A percentile compares a stretch with the other conserved stretches of the same genome.
phyloP scores from a whole-genome alignment of 768 basidiomycete genomes.

The Xerocomellus intermedius region DNA sequence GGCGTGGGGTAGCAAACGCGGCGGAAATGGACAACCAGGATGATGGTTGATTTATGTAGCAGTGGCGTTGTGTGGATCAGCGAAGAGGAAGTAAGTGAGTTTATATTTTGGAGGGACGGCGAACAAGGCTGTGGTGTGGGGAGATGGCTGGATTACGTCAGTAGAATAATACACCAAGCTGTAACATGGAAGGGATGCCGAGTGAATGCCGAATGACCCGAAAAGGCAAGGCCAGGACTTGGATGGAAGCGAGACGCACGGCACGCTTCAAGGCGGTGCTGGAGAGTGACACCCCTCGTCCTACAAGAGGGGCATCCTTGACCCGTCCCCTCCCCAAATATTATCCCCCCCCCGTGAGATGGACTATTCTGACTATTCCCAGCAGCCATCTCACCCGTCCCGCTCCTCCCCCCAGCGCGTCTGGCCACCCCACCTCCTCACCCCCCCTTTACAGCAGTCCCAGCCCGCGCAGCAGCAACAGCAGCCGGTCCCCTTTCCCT shows the following conservation, averaged over 20 bases:
- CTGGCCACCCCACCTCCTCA: constrained; percentile 22
- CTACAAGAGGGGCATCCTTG: constrained; percentile 13
- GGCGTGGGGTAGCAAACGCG: constrained; percentile 22
- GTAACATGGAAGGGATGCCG: not conserved
- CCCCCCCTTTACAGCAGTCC: not conserved
- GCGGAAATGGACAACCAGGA: not conserved
- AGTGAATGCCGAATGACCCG: not conserved
- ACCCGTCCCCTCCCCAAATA: not conserved
- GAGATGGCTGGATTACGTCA: too few species aligned
- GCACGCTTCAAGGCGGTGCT: constrained; percentile 17
- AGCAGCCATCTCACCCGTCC: constrained; percentile 32
- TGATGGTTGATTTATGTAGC: not conserved
- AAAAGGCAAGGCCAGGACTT: constrained; percentile 4
- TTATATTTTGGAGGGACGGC: not conserved
- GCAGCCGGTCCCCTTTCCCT: constrained; percentile 21
- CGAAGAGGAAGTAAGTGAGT: not conserved
- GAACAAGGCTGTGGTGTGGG: too few species aligned
- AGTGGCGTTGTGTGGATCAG: not conserved
- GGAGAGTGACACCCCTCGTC: not conserved
- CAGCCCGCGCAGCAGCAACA: not conserved
- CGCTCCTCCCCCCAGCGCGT: constrained; percentile 29
- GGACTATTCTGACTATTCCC: constrained; percentile 33
- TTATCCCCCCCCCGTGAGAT: constrained; percentile 9
- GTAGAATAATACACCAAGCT: too few species aligned
- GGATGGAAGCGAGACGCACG: not conserved